Base-by-base conservation (phyloP, 2,329 filamentous ascomycete genomes). In the Diaporthe nobilis region DNA sequence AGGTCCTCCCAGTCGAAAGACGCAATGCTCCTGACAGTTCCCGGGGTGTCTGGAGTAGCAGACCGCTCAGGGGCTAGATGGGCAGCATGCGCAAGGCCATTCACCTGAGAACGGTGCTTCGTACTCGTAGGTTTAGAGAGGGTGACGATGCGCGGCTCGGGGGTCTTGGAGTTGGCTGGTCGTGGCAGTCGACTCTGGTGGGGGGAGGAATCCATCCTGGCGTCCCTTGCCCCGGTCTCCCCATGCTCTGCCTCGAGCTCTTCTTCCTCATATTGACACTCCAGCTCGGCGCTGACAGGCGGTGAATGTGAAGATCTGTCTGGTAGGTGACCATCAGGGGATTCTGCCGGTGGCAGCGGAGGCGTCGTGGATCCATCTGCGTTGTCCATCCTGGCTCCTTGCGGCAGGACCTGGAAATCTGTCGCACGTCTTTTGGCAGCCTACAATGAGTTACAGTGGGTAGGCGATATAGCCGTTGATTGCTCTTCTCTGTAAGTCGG, bases 1-100 rank as follows among this genome's bases (percentile, higher is more conserved):
- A 98, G 92, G n/a, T 93, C 89, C 3, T 92, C 87, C 95, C 95
- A 98, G 83, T 96, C 91, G 80, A 94, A 95, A 0, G 81, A 85
- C 72, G 61, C 86, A 84, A 76, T 94, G 85, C 71, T 75, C 31
- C 61, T 84, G 61, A 63, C 58, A 42, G 71, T 73, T 25, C 88
- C 88, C 0, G 89, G 88, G 2, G 90, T 89, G 79, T 85, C 86
- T n/a, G 88, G 87, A 15, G 75, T 63, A 31, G 61, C 60, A 25
- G 87, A 84, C 63, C 81, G 79, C 34, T 82, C 81, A 53, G 80
- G 78, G 71, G 81, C 83, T 85, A 82, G 77, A 94, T 94, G 92
- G 90, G 90, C 81, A 94, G 93, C 86, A 42, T 71, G 75, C 20
- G 68, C 20, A n/a, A 71, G 28, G 34, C 81, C 82, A 68, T 78